phyloP scores from a whole-genome alignment of 805 yeast species.

The Ogataea allantospora region DNA sequence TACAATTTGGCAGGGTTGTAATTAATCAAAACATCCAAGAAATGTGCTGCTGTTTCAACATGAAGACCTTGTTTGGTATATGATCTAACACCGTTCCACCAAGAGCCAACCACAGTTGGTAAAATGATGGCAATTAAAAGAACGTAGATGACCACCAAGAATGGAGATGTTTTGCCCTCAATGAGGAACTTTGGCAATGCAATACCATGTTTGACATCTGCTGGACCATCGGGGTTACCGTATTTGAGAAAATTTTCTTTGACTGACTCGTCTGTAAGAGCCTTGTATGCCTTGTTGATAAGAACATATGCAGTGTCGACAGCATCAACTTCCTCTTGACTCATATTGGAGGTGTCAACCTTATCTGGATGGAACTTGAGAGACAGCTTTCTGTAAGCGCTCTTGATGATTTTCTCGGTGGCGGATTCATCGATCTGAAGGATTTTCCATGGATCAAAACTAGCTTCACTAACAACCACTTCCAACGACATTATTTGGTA shows the following conservation, averaged over 20 bases:
- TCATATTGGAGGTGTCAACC: slow-evolving; percentile 56
- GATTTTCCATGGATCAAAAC: slow-evolving; percentile 89
- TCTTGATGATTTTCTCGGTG: slow-evolving; percentile 70
- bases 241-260: slow-evolving; percentile 79
- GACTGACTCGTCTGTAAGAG: slow-evolving; percentile 85
- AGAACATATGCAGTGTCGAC: slow-evolving; percentile 77
- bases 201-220: slow-evolving; percentile 84
- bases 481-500: slow-evolving; percentile 44
- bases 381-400: slow-evolving; percentile 83
- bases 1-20: slow-evolving; percentile 67
- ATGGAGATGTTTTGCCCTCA: slow-evolving; percentile 71
- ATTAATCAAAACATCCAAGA: slow-evolving; percentile 71
- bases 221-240: slow-evolving; percentile 99
- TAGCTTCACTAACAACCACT: slow-evolving; percentile 39
- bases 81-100: slow-evolving; percentile 87
- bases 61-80: slow-evolving; percentile 82
- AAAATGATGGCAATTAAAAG: slow-evolving; percentile 70
- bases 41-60: slow-evolving; percentile 76
- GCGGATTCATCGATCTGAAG: slow-evolving; percentile 71
- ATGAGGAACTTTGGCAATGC: slow-evolving; percentile 91
- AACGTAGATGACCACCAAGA: slow-evolving; percentile 63
- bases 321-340: slow-evolving; percentile 51
- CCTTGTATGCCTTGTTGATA: slow-evolving; percentile 89
- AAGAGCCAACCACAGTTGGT: slow-evolving; percentile 76
- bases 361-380: slow-evolving; percentile 94